Evolutionary conservation across 2,329 filamentous ascomycete genomes (phyloP), one percentile per base, ranked within the genome.

Genomic region (Xylaria sp.): DNA sequence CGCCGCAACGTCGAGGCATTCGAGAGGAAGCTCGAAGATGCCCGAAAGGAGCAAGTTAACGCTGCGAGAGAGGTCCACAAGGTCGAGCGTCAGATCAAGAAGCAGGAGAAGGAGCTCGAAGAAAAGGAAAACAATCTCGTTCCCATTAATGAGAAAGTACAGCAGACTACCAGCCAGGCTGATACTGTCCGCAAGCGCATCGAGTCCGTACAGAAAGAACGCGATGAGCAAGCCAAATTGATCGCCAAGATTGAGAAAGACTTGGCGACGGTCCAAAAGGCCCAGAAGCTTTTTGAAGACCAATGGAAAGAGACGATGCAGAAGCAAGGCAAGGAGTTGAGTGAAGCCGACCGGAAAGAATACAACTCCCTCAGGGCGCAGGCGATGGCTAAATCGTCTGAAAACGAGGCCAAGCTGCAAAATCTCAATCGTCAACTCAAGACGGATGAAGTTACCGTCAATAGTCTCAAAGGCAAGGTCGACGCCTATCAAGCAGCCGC

Each of bases 131-230:
- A 94, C 77, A 90, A 89, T 44, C 87, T 99, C 4, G 90, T 98
- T 8, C 96, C 96, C 0, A 90, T 98, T 69, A 91, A 97, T 61
- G 94, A 98, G 80, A 98, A 98, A 82, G 92, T 99, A 48, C 87
- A 90, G 59, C 91, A 97, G 71, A 92, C 92, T 7, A 89, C 85
- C 15, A 87, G 88, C 71, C 91, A 94, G 71, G 85, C 94, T 46
- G 88, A 90, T 60, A 89, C 86, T 70, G 88, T 92, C 66, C 87
- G 90, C 69, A 87, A 86, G 48, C 89, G 92, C 67, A 90, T 94
- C 57, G 86, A 88, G 2, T 88, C 90, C 28, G 89, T 97, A 44
- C 85, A 85, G 58, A 94, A 92, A 78, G 93, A 98, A 77, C 89
- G 91, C 20, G 91, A 94, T 55, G 85, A 88, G 20, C 92, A 97